phyloP scores from a whole-genome alignment of 2,329 filamentous ascomycete genomes.

The Epicoccum sorghinum region DNA sequence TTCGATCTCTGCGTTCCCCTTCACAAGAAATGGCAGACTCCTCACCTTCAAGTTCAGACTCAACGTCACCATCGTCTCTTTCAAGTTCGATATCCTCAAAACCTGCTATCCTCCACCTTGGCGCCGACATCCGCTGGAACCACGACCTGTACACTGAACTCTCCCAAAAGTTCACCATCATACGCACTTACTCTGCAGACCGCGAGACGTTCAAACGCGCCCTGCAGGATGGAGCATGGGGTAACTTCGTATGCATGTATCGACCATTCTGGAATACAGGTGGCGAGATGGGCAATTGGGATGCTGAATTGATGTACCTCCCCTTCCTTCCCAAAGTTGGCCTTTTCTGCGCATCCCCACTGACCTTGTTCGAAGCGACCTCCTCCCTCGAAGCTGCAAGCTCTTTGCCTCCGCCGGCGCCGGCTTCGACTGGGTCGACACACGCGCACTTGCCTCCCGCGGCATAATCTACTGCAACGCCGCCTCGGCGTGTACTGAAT shows the following conservation, averaged over 20 bases:
- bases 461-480: constrained; percentile 77
- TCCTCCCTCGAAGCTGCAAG: constrained; percentile 59
- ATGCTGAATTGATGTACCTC: constrained; percentile 59
- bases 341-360: too few species aligned
- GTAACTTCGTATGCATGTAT: constrained; percentile 56
- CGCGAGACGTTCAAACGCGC: constrained; percentile 50
- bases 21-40: not conserved
- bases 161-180: constrained; percentile 45
- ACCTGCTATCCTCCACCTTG: constrained; percentile 52
- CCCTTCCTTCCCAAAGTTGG: not conserved
- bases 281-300: constrained; percentile 69
- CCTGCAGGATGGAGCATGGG: constrained; percentile 47
- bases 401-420: constrained; percentile 67
- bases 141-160: constrained; percentile 50
- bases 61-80: too few species aligned
- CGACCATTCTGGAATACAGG: constrained; percentile 69
- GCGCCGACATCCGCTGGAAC: constrained; percentile 54
- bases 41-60: too few species aligned
- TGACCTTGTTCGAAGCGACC: constrained; percentile 8
- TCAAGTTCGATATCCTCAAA: not conserved
- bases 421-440: constrained; percentile 69
- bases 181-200: constrained; percentile 47
- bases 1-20: too few species aligned
- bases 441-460: constrained; percentile 63
- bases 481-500: constrained; percentile 71